Conservation (phyloP, 305 asterid genomes). For the Fraxinus dipetala region DNA sequence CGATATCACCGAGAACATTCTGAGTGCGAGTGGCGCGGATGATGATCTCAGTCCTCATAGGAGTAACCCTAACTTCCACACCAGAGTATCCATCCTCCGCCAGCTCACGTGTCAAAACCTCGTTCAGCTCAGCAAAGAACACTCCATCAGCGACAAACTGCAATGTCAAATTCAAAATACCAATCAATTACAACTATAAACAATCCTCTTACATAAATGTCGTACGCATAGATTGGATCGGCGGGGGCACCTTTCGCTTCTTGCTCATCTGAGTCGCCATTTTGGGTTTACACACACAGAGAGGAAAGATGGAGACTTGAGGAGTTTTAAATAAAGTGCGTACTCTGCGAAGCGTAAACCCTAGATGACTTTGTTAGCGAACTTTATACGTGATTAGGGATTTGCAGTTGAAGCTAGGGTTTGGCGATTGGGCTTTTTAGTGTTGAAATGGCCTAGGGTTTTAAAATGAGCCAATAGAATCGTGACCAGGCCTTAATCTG, state of each 20-base stretch:
- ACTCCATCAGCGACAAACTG: slow-evolving; percentile 62
- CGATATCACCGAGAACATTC: slow-evolving; percentile 48
- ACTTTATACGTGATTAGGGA: not conserved
- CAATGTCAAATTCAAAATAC: not conserved
- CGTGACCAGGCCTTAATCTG: not conserved
- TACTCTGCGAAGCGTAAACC: slow-evolving; percentile 8
- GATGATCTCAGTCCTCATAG: slow-evolving; percentile 60
- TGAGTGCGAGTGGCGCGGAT: slow-evolving; percentile 69
- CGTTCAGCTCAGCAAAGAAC: slow-evolving; percentile 53
- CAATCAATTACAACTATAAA: not conserved
- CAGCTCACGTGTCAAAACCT: slow-evolving; percentile 52
- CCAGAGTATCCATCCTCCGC: slow-evolving; percentile 67
- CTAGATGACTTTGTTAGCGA: slow-evolving; percentile 9
- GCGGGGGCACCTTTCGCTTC: slow-evolving; percentile 41
- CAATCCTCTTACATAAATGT: not conserved
- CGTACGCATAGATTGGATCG: not conserved
- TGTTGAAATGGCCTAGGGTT: slow-evolving; percentile 1
- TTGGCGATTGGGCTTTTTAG: not conserved
- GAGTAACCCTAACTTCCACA: slow-evolving; percentile 63
- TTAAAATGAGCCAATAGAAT: not conserved
- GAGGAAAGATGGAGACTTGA: slow-evolving; percentile 15
- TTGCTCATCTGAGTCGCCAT: slow-evolving; percentile 59
- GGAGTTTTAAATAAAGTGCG: not conserved
- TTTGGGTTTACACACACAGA: not conserved
- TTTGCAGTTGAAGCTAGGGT: not conserved